Evolutionary conservation across 179 eudicot species (phyloP), one percentile per base, ranked within the genome.

Genomic region (Beta corolliflora): DNA sequence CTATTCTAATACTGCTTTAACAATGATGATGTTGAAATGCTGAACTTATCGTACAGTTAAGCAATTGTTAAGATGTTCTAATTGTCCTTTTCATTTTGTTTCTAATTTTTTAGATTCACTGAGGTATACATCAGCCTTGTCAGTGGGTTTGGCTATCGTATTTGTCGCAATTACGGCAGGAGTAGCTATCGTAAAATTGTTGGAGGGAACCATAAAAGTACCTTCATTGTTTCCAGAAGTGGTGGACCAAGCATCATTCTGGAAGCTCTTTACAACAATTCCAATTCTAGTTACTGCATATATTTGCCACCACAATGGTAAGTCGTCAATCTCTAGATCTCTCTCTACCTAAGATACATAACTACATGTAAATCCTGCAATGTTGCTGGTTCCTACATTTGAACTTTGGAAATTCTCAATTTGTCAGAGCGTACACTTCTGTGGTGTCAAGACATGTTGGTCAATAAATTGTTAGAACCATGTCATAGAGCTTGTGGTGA

Each of bases 201-300:
- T 88, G 29, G 89, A 88, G 77, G 97, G 97, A 83, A 90, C 87
- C 84, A 88, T 91, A 76, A 86, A 69, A 65, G 88, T 85, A 83
- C 98, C 97, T 64, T 86, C 86, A 36, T 80, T 90, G 89, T 83
- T 89, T 53, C 95, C 98, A 36, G 76, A 88, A 71, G 77, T 94
- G 78, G 86, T 79, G 79, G 91, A 90, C 73, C 94, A 88, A 84
- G 90, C 92, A 75, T 89, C 97, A 59, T 91, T 94, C 82, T 90
- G 92, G 93, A 89, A 94, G 85, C 89, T 94, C 81, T 93, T 91
- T 76, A 91, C 97, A 53, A 88, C 90, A 36, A 93, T 93, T 81
- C 98, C 97, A 2, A 84, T 94, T 80, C 88, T 94, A 23, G 96
- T 89, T 56, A 93, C 96, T 72, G 97, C 98, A n/a, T 93, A 91